A percentile compares a stretch with the other conserved stretches of the same genome.
Evolutionary conservation across 2,329 filamentous ascomycete genomes (phyloP).

Genomic region (Fusarium hainanense): DNA sequence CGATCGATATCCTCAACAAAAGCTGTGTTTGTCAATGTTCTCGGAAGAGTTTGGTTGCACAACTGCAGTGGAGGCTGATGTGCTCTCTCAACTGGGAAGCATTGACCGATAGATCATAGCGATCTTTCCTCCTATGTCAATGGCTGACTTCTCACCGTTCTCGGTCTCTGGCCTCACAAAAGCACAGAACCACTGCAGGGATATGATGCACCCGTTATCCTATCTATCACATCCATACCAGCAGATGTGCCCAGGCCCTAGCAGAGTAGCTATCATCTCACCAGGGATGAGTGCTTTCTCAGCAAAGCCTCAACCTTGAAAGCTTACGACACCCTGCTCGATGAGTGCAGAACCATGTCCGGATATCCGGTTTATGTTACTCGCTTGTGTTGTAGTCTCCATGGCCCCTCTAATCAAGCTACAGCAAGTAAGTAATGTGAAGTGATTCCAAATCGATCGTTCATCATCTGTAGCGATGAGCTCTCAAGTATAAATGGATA

Average conservation of each 20-base stretch:
- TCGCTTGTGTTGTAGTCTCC: background rate
- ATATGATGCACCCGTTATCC: slow-evolving; percentile 3
- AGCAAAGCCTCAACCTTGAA: background rate
- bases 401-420: background rate
- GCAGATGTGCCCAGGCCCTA: slow-evolving; percentile 2
- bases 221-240: background rate
- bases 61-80: too few relatives aligned
- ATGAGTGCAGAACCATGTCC: slow-evolving; percentile 11
- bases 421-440: background rate
- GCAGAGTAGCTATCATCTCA: slow-evolving; percentile 8
- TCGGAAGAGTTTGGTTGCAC: slow-evolving; percentile 22
- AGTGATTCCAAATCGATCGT: background rate
- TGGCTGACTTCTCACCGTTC: background rate
- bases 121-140: background rate
- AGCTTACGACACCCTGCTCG: slow-evolving; percentile 9
- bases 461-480: background rate
- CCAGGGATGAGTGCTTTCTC: background rate
- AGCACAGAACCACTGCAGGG: background rate
- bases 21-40: background rate
- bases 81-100: background rate
- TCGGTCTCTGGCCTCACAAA: background rate
- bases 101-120: background rate
- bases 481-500: slow-evolving; percentile 30
- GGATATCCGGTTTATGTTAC: slow-evolving; percentile 14
- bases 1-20: background rate